phyloP scores from a whole-genome alignment of 2,329 filamentous ascomycete genomes.

The Juglanconis oblonga region DNA sequence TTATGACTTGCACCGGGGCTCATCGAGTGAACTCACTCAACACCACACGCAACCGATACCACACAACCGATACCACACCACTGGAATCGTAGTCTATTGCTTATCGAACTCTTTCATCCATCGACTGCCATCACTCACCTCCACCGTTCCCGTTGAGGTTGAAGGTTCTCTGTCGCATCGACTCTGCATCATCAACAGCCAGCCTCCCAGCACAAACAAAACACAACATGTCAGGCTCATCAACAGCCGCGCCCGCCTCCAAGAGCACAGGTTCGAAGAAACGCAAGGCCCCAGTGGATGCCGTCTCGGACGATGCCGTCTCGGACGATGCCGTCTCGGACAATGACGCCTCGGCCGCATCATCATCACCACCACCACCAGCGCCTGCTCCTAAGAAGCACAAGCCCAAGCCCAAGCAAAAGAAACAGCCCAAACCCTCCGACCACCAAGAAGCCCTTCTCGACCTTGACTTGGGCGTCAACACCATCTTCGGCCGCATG shows the following conservation, averaged over 20 bases:
- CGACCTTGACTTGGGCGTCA: conserved; percentile 71
- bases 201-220: conserved; percentile 1
- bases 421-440: conserved; percentile 32
- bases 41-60: not conserved
- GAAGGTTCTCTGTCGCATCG: no score
- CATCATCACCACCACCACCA: not conserved
- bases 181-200: not conserved
- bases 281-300: conserved; percentile 49
- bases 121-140: not conserved
- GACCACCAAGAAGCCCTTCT: conserved; percentile 54
- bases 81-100: not conserved
- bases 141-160: no score
- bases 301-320: conserved; percentile 24
- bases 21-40: not conserved
- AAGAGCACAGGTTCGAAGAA: conserved; percentile 43
- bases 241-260: not conserved
- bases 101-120: not conserved
- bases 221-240: conserved; percentile 4
- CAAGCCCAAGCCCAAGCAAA: conserved; percentile 43
- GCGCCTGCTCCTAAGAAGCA: conserved; percentile 19
- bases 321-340: conserved; percentile 33
- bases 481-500: conserved; percentile 78
- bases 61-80: no score
- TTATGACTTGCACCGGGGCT: not conserved
- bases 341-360: not conserved